Evolutionary conservation across 495 filamentous ascomycete genomes (phyloP).

Genomic region (Penicillium roqueforti): DNA sequence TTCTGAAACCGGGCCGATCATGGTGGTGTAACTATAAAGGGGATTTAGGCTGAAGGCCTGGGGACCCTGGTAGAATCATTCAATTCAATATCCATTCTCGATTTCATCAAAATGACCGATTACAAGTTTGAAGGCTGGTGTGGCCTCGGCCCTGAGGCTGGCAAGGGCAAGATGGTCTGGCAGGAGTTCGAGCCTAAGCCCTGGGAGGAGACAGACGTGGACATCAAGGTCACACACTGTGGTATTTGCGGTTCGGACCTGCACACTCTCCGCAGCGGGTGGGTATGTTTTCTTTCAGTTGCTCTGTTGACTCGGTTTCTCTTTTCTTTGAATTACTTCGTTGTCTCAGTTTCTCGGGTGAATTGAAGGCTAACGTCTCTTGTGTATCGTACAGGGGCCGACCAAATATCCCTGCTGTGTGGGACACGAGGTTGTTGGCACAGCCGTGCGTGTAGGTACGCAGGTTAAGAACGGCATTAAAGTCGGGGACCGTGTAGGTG

Average conservation of each 20-base stretch:
- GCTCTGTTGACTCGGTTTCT: too few species aligned
- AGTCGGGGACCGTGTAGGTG: conserved; percentile 80
- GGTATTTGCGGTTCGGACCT: conserved; percentile 54
- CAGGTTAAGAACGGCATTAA: conserved; percentile 59
- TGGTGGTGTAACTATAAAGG: too few species aligned
- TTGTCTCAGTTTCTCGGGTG: too few species aligned
- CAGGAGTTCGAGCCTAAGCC: conserved; percentile 69
- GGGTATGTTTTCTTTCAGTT: too few species aligned
- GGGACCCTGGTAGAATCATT: too few species aligned
- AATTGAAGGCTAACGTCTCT: conserved; percentile 47
- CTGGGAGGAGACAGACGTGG: conserved; percentile 70
- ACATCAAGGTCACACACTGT: conserved; percentile 36
- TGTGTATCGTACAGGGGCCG: conserved; percentile 40
- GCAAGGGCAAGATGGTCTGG: conserved; percentile 72
- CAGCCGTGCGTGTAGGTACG: conserved; percentile 66
- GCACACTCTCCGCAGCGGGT: conserved; percentile 68
- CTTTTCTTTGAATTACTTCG: too few species aligned
- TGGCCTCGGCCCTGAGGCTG: conserved; percentile 49
- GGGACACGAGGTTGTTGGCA: conserved; percentile 82
- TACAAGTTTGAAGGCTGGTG: conserved; percentile 80
- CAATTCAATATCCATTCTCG: too few species aligned
- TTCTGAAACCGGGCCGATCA: too few species aligned
- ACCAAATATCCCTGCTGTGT: conserved; percentile 69
- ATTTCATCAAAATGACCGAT: too few species aligned
- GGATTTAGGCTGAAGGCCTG: too few species aligned